Evolutionary conservation across 805 yeast genomes (phyloP), one percentile per base, ranked within the genome.

Genomic region (Ogataea ramenticola): DNA sequence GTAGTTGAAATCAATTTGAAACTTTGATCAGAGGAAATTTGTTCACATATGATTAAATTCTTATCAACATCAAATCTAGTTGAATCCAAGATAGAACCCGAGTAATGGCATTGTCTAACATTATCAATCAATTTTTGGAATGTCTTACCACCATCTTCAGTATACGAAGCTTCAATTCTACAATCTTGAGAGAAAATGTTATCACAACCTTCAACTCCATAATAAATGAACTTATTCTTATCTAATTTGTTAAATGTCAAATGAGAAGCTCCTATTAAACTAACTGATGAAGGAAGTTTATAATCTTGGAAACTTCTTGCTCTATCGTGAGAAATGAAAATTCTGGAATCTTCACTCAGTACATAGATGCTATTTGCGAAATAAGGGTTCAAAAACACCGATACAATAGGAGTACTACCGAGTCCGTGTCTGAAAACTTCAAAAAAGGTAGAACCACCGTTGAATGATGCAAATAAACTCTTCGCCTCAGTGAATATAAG

Each of bases 291-390:
- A 2, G 91, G 91, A 8, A 78, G 67, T 6, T 66, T 57, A 33
- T 72, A 55, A 32, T 63, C 61, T 9, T 55, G 49, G 54, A 85
- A 87, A 1, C 71, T 60, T 45, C 66, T 64, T 15, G 86, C 97
- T 22, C 95, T 79, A 60, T 90, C 84, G 3, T 59, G 54, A 1
- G 96, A 82, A 20, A 70, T 58, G 53, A 74, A 82, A 15, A 90
- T 64, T 27, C 63, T 64, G 10, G 73, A 70, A 8, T 65, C 53
- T 2, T 68, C 60, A 1, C 88, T 77, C 38, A 80, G 47, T 41
- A 80, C 64, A 51, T 77, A 69, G 30, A 80, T 75, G 34, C 74
- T 72, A 46, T 85, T 79, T 2, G 77, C 72, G 49, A 70, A 68
- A 48, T 72, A 74, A 8, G 78, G 77, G 48, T 93, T 89, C 36